Evolutionary conservation across 2,329 filamentous ascomycete species (phyloP), one percentile per base, ranked within the genome.

Genomic region (Plectosphaerella sp.): DNA sequence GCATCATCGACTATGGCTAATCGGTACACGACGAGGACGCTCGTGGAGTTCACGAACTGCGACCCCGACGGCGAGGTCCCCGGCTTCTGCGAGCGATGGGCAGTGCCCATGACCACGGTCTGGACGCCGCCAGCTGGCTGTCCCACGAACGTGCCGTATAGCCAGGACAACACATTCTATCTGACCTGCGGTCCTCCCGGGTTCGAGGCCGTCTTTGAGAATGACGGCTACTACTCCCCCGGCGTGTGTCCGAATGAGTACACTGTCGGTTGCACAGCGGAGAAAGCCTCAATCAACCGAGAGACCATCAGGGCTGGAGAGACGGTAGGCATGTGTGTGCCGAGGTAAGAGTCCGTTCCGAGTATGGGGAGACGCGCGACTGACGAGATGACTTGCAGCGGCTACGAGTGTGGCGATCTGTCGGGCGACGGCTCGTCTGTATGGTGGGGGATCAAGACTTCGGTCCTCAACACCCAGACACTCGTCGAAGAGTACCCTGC

Each of bases 141-240:
- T 22, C 37, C 47, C 7, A 12, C 15, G 35, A 11, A 28, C 15
- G 22, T 49, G 14, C 15, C 37, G 14, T 4, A 28, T 9, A 11
- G 10, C 14, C 9, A 7, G 37, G 14, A 12, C 15, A 14, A 7
- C 2, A 3, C n/a, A 4, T 33, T 28, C 20, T 45, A 41, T 22
- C 20, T 22, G 11, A 12, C 12, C 4, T 49, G 48, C 16, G 37
- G 48, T 10, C 48, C 24, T 22, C 20, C 22, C 2, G 16, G 22
- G n/a, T 20, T 16, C 24, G 14, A 28, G 24, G 37, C 22, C 10
- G 48, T 49, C n/a, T 45, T n/a, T 9, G 10, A 22, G 20, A 49
- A 45, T 25, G 48, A 41, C n/a, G 48, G 48, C 6, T 49, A 49
- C 24, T 49, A 45, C 22, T 49, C 48, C n/a, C 48, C 48, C 5